Conservation (phyloP, 1,139 yeast species). For the Wickerhamomyces sp. region DNA sequence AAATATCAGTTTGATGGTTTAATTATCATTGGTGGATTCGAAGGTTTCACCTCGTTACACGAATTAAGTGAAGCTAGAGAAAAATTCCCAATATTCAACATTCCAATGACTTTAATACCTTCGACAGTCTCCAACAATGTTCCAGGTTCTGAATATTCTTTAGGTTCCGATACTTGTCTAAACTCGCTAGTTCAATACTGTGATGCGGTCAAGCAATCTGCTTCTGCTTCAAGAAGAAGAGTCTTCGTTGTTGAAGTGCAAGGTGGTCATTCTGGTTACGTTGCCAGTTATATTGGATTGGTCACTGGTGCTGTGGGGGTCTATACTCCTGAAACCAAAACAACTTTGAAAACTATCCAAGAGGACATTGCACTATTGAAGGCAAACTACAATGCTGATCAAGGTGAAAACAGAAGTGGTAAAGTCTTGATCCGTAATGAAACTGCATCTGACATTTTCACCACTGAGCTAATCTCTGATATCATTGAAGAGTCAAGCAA, state of each 20-base stretch:
- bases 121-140: constrained; percentile 84
- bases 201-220: constrained; percentile 75
- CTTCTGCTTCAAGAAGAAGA: constrained; percentile 73
- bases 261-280: constrained; percentile 80
- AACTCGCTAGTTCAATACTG: constrained; percentile 72
- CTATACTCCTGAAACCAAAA: constrained; percentile 71
- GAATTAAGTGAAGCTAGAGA: constrained; percentile 60
- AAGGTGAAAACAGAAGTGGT: constrained; percentile 71
- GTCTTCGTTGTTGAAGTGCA: constrained; percentile 82
- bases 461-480: constrained; percentile 77
- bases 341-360: constrained; percentile 51
- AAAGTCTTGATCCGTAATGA: constrained; percentile 83
- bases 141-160: constrained; percentile 78
- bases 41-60: constrained; percentile 67
- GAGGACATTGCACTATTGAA: constrained; percentile 57
- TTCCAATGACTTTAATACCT: constrained; percentile 75
- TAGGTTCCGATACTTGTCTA: constrained; percentile 77
- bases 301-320: constrained; percentile 73
- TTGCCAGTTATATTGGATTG: constrained; percentile 65
- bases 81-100: constrained; percentile 65
- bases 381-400: constrained; percentile 68
- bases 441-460: constrained; percentile 75
- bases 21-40: constrained; percentile 75
- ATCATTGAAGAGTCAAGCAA: constrained; percentile 75
- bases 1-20: constrained; percentile 71